Evolutionary conservation across 371 early-diverging fungal genomes (phyloP).

Genomic region (Basidiobolus heterosporus): DNA sequence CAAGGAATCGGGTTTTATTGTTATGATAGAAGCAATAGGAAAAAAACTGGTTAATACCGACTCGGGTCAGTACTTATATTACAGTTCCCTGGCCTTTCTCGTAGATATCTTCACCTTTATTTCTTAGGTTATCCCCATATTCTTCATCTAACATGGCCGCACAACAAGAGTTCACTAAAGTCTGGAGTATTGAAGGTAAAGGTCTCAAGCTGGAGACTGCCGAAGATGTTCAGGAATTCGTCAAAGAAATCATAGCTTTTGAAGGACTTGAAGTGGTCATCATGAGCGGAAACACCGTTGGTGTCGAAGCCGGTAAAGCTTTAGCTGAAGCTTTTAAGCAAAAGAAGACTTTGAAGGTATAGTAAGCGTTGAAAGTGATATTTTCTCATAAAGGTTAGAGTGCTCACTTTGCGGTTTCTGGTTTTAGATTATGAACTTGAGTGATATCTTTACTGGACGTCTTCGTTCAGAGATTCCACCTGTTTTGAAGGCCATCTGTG

Average conservation of each 20-base stretch:
- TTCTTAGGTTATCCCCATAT: not conserved
- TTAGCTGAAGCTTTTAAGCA: constrained; percentile 56
- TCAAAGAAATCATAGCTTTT: constrained; percentile 44
- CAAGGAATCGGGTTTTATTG: too few relatives aligned
- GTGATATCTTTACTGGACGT: constrained; percentile 91
- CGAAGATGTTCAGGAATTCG: constrained; percentile 57
- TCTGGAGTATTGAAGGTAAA: constrained; percentile 43
- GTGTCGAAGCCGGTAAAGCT: constrained; percentile 78
- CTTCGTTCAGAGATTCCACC: constrained; percentile 75
- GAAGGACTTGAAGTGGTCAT: constrained; percentile 51
- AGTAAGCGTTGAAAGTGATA: not conserved
- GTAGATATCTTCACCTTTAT: not conserved
- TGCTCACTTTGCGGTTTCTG: not conserved
- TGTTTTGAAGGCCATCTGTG: constrained; percentile 65
- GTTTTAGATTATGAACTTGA: constrained; percentile 36
- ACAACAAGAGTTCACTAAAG: constrained; percentile 13
- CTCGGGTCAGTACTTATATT: too few relatives aligned
- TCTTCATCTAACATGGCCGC: not conserved
- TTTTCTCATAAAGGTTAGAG: not conserved
- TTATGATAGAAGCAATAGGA: too few relatives aligned
- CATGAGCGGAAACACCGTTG: constrained; percentile 86
- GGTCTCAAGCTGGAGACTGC: constrained; percentile 70
- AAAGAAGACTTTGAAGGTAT: constrained; percentile 55
- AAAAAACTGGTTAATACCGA: too few relatives aligned
- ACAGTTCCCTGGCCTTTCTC: not conserved